Evolutionary conservation across 1,284 basidiomycete species (phyloP).

Genomic region (Ceraceosorus bombacis): DNA sequence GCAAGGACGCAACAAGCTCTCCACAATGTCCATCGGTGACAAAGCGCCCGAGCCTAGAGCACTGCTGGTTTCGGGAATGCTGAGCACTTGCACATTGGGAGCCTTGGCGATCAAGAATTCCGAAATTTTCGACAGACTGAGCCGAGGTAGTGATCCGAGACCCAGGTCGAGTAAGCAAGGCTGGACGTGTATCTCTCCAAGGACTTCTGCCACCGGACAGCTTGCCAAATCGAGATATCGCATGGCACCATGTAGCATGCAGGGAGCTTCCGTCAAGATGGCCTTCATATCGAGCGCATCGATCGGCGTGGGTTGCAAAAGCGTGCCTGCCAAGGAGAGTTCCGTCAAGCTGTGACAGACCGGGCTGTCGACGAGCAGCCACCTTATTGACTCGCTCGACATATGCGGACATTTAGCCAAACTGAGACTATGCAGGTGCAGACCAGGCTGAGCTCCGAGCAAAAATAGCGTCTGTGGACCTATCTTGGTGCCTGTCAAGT

Average conservation of each 20-base stretch:
- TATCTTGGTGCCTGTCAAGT: conserved; percentile 60
- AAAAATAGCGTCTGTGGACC: conserved; percentile 66
- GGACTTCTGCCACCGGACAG: conserved; percentile 58
- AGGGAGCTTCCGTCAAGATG: conserved; percentile 69
- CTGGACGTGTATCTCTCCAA: conserved; percentile 59
- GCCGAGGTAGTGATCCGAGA: conserved; percentile 62
- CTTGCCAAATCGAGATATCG: conserved; percentile 85
- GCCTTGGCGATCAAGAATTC: conserved; percentile 66
- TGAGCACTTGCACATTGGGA: conserved; percentile 73
- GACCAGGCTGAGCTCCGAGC: conserved; percentile 60
- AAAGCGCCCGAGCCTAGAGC: conserved; percentile 49
- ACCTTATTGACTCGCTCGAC: conserved; percentile 67
- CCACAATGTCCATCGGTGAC: conserved; percentile 47
- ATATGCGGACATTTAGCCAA: conserved; percentile 80
- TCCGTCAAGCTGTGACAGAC: conserved; percentile 61
- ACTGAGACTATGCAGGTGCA: conserved; percentile 70
- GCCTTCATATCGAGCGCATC: conserved; percentile 61
- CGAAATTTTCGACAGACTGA: conserved; percentile 64
- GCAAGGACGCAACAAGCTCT: conserved; percentile 52
- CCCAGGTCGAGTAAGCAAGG: conserved; percentile 59
- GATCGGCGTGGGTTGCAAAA: conserved; percentile 74
- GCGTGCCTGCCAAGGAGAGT: conserved; percentile 80
- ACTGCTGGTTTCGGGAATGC: conserved; percentile 62
- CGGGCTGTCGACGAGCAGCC: conserved; percentile 66
- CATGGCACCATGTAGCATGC: conserved; percentile 67